Evolutionary conservation across 1,284 basidiomycete genomes (phyloP).

Genomic region (Porogramme epimiltina): DNA sequence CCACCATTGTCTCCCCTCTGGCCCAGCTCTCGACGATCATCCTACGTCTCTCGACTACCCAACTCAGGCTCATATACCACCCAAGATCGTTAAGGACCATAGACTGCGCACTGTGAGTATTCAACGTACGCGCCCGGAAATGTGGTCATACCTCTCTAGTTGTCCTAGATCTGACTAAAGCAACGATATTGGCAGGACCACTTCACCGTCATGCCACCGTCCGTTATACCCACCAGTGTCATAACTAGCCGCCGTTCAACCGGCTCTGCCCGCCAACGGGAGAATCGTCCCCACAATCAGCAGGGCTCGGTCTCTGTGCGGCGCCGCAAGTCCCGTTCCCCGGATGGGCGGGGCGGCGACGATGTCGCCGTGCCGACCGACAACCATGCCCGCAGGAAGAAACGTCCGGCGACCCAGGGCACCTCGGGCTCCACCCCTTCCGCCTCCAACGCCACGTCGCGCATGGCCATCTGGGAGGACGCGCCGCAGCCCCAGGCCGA

Average conservation of each 20-base stretch:
- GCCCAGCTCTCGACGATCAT: no score
- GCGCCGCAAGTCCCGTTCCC: conserved; percentile 29
- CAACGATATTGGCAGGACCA: background rate
- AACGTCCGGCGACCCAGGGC: conserved; percentile 10
- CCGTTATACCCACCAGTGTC: background rate
- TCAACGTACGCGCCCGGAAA: no score
- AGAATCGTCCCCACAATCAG: conserved; percentile 12
- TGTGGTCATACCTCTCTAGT: no score
- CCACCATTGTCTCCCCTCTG: no score
- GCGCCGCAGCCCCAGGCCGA: background rate
- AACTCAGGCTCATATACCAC: no score
- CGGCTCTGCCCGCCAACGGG: conserved; percentile 18
- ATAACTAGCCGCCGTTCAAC: conserved; percentile 18
- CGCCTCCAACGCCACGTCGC: conserved; percentile 4
- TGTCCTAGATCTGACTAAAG: background rate
- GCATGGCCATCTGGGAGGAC: conserved; percentile 14
- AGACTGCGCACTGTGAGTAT: no score
- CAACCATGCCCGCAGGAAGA: conserved; percentile 20
- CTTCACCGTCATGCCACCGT: conserved; percentile 16
- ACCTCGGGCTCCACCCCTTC: conserved; percentile 1
- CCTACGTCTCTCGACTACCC: no score
- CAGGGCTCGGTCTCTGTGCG: conserved; percentile 3
- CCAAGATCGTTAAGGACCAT: no score
- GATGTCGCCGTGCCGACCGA: conserved; percentile 12
- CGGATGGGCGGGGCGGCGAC: conserved; percentile 23